Evolutionary conservation across 495 filamentous ascomycete species (phyloP), one percentile per base, ranked within the genome.

Genomic region (Penicillium angulare): DNA sequence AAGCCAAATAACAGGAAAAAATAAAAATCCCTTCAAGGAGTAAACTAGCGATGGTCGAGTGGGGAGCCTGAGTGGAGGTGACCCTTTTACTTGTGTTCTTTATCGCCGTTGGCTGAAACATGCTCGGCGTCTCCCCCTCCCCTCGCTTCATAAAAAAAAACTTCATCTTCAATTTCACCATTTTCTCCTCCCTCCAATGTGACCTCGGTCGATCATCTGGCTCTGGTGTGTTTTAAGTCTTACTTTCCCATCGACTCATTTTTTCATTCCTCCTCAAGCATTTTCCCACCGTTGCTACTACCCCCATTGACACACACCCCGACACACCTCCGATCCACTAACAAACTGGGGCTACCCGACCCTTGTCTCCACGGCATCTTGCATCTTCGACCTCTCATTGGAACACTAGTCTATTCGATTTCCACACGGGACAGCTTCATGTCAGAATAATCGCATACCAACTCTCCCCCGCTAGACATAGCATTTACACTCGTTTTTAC

Each of bases 291-390:
- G n/a, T n/a, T n/a, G n/a, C n/a, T n/a, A n/a, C n/a, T n/a, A n/a
- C n/a, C 20, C 39, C 18, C 22, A 21, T 21, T 39, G 18, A 39
- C 35, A 21, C 15, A 12, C 10, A 32, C 29, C n/a, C n/a, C n/a
- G n/a, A n/a, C n/a, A n/a, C 10, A 3, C 39, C 18, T 23, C 2
- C 15, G 42, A 15, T 36, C 32, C 20, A 35, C 44, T n/a, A n/a
- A n/a, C n/a, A n/a, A n/a, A 46, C 52, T 55, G 53, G 53, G 47
- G 42, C 52, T 55, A 50, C 52, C 52, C 52, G 53, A 47, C 35
- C 41, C 39, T 21, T 33, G 43, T 26, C 43, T 46, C 27, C 29
- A 46, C 42, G 23, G 29, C 43, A n/a, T 13, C 12, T 12, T 31
- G 12, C 20, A 38, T 18, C 39, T 24, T 16, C n/a, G n/a, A n/a